phyloP scores from a whole-genome alignment of 2,329 filamentous ascomycete species.

The Mollisiaceae sp. region DNA sequence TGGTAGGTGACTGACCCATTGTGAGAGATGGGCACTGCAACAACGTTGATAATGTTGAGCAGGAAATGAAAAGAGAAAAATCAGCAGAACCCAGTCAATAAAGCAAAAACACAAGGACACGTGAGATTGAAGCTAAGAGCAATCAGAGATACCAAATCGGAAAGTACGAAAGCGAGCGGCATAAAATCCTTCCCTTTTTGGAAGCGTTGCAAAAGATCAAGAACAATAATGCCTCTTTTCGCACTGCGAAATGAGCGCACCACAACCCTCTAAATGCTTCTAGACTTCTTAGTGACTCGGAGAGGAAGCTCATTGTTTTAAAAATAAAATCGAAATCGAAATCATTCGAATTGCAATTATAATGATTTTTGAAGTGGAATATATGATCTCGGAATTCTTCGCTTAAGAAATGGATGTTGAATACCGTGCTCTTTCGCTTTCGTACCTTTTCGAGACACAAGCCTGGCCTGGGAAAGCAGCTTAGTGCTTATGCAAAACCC shows the following conservation, averaged over 20 bases:
- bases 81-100: background rate
- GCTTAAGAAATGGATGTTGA: no score
- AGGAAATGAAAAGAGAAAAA: background rate
- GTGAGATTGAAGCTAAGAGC: background rate
- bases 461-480: background rate
- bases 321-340: no score
- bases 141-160: background rate
- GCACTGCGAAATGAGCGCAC: background rate
- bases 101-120: background rate
- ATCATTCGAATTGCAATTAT: no score
- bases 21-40: background rate
- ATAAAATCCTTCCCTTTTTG: no score
- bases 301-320: no score
- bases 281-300: no score
- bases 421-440: no score
- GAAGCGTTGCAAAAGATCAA: background rate
- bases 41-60: background rate
- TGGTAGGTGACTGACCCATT: constrained; percentile 23
- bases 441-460: background rate
- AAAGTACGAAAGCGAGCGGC: background rate
- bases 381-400: no score
- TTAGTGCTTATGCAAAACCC: constrained; percentile 3
- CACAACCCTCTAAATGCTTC: background rate
- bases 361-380: no score
- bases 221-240: background rate